A percentile compares a stretch with the other conserved stretches of the same genome.
These are phyloP conservation scores for Claviceps sp. DNA, from an alignment of 2,329 filamentous ascomycete species.

Conservation along the genomic window DNA sequence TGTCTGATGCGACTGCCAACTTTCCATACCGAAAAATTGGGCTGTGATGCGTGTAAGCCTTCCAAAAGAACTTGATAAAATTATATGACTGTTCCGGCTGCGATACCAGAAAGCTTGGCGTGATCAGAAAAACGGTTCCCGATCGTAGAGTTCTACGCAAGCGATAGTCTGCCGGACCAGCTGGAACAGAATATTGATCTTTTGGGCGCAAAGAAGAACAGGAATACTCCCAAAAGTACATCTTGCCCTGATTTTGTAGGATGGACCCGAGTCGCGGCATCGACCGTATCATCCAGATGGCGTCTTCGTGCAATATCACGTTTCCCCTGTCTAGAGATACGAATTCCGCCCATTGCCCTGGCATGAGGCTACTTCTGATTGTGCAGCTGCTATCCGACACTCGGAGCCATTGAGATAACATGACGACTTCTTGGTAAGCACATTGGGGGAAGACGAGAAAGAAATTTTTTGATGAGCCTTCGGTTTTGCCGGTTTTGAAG, in stretches of 20 bases:
- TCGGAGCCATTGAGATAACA: conserved; percentile 33
- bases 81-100: conserved; percentile 21
- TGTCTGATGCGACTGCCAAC: conserved; percentile 17
- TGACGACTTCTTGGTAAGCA: conserved; percentile 18
- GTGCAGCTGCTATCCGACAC: conserved; percentile 24
- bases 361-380: conserved; percentile 26
- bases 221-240: conserved; percentile 27
- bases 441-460: conserved; percentile 36
- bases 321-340: conserved; percentile 13
- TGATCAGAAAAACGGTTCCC: conserved; percentile 24
- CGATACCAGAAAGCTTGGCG: conserved; percentile 28
- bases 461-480: conserved; percentile 18
- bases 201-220: conserved; percentile 1
- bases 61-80: conserved; percentile 24
- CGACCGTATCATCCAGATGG: conserved; percentile 21
- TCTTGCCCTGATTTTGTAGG: conserved; percentile 17
- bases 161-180: conserved; percentile 10
- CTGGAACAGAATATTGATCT: background rate
- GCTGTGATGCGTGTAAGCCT: conserved; percentile 9
- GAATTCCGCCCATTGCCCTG: conserved; percentile 37
- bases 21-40: conserved; percentile 9
- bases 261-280: conserved; percentile 24
- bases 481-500: conserved; percentile 7
- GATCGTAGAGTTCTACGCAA: conserved; percentile 18
- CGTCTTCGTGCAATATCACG: conserved; percentile 34